These are phyloP conservation scores for Zizania palustris DNA, from an alignment of 202 grass and related monocot species.

Conservation along the genomic window DNA sequence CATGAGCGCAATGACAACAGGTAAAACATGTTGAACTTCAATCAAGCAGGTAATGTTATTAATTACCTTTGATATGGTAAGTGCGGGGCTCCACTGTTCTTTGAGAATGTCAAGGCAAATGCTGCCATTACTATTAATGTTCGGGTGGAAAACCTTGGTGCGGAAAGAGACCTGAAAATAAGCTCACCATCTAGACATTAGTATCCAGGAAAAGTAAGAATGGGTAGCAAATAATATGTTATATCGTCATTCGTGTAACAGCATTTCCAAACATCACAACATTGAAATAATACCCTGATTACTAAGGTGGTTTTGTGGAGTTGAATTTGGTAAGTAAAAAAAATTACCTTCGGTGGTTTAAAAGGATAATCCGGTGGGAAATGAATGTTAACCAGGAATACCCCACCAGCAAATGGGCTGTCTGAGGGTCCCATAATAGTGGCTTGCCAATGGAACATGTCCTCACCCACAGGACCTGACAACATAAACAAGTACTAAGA, in stretches of 20 bases:
- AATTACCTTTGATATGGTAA: conserved; percentile 76
- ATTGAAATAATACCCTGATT: not conserved
- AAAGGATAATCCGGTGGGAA: conserved; percentile 88
- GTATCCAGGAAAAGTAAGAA: not conserved
- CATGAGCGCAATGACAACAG: not conserved
- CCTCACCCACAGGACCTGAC: conserved; percentile 80
- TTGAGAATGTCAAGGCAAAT: conserved; percentile 93
- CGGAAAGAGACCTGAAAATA: conserved; percentile 72
- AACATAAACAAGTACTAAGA: not conserved
- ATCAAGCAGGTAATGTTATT: not conserved
- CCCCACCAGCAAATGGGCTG: conserved; percentile 75
- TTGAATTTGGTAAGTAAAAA: not conserved
- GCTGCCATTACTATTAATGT: conserved; percentile 85
- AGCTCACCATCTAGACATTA: not conserved
- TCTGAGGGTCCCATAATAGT: conserved; percentile 84
- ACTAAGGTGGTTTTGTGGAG: not conserved
- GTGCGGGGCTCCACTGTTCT: conserved; percentile 87
- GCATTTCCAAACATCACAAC: not conserved
- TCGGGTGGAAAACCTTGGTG: conserved; percentile 89
- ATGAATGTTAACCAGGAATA: conserved; percentile 88
- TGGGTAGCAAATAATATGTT: not conserved
- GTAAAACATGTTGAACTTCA: not conserved
- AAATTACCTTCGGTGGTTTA: conserved; percentile 74
- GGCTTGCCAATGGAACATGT: conserved; percentile 91
- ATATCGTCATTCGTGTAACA: not conserved